These are phyloP conservation scores for Neophaeococcomyces mojaviensis DNA, from an alignment of 2,329 filamentous ascomycete species.

Conservation along the genomic window DNA sequence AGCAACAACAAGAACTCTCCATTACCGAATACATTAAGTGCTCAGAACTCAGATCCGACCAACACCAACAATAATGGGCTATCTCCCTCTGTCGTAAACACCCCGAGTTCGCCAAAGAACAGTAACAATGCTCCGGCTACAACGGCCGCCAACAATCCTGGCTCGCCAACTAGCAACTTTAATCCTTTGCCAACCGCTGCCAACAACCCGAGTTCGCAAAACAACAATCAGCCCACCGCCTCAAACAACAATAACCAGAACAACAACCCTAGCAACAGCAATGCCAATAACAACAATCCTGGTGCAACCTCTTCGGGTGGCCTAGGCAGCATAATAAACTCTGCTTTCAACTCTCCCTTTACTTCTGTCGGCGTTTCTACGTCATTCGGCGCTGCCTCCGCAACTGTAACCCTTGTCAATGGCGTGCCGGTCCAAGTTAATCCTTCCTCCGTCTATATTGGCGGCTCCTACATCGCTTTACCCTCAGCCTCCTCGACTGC, in stretches of 20 bases:
- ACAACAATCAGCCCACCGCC: background rate
- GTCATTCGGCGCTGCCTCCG: conserved; percentile 1
- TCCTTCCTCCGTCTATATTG: conserved; percentile 19
- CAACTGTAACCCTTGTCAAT: conserved; percentile 13
- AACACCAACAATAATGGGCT: background rate
- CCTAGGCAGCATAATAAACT: conserved; percentile 19
- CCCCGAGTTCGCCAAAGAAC: conserved; percentile 2
- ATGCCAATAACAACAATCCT: conserved; percentile 7
- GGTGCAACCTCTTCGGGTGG: background rate
- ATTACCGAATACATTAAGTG: too few relatives aligned
- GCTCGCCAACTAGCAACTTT: background rate
- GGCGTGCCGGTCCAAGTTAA: conserved; percentile 17
- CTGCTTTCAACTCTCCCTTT: conserved; percentile 17
- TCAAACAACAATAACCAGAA: background rate
- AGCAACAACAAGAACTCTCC: background rate
- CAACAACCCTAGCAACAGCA: conserved; percentile 4
- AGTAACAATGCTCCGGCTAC: background rate
- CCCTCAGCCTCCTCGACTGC: conserved; percentile 12
- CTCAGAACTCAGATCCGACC: background rate
- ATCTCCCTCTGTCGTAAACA: background rate
- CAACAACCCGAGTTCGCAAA: background rate
- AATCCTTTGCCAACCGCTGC: background rate
- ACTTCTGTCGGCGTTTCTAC: conserved; percentile 7
- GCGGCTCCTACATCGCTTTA: conserved; percentile 16
- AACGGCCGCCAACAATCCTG: background rate